A percentile compares a stretch with the other conserved stretches of the same genome.
Conservation (phyloP, 2,329 filamentous ascomycete genomes). For the Hirsutella minnesotensis region DNA sequence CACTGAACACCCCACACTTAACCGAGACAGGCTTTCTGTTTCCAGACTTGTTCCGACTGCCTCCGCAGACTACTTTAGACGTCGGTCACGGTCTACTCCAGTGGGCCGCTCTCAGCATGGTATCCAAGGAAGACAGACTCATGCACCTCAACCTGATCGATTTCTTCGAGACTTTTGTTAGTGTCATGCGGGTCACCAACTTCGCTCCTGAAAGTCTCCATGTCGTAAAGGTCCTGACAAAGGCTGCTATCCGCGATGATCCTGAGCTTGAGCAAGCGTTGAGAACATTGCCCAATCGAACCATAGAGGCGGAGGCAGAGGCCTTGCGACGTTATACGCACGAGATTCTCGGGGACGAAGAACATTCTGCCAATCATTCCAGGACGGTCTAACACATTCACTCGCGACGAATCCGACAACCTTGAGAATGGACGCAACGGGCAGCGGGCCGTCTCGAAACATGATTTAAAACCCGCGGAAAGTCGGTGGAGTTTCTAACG, state of each 20-base stretch:
- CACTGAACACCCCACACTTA: slow-evolving; percentile 31
- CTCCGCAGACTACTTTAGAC: slow-evolving; percentile 7
- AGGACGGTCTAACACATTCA: no score
- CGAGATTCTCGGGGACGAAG: slow-evolving; percentile 26
- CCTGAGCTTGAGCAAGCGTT: slow-evolving; percentile 25
- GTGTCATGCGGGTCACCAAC: slow-evolving; percentile 30
- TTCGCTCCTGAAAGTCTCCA: slow-evolving; percentile 22
- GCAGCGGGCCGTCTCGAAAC: no score
- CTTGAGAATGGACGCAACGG: no score
- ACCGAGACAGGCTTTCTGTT: slow-evolving; percentile 24
- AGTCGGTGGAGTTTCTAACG: no score
- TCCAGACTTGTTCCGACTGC: slow-evolving; percentile 19
- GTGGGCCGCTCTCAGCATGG: slow-evolving; percentile 40
- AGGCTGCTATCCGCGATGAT: slow-evolving; percentile 27
- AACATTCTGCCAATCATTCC: no score
- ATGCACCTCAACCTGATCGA: slow-evolving; percentile 40
- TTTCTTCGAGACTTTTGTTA: slow-evolving; percentile 39
- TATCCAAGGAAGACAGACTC: slow-evolving; percentile 34
- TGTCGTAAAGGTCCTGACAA: slow-evolving; percentile 26
- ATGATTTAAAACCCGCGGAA: no score
- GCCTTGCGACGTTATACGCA: slow-evolving; percentile 31
- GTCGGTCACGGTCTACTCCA: slow-evolving; percentile 31
- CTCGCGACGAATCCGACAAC: no score
- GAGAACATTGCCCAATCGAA: slow-evolving; percentile 31
- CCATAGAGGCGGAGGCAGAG: slow-evolving; percentile 38